A percentile compares a stretch with the other conserved stretches of the same genome.
These are phyloP conservation scores for Ophiosphaerella herpotricha DNA, from an alignment of 2,329 filamentous ascomycete genomes.

Conservation along the genomic window DNA sequence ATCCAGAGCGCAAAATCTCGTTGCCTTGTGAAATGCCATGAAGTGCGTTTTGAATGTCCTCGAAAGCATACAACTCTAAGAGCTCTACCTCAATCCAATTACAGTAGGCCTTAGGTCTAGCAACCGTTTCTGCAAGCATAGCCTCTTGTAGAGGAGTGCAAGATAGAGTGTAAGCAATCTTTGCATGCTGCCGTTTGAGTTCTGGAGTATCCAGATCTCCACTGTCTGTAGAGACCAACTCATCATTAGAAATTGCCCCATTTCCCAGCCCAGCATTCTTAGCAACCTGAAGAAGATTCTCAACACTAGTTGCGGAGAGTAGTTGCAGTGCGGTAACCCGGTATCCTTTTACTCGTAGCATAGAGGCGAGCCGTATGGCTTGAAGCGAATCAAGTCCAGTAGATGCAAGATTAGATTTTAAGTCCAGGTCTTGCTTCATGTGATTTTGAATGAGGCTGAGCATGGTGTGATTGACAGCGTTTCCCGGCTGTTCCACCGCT, in stretches of 20 bases:
- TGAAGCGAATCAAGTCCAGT: conserved; percentile 69
- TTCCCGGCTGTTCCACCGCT: conserved; percentile 14
- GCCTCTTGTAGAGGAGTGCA: conserved; percentile 77
- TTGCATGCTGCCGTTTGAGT: conserved; percentile 9
- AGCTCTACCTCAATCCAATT: conserved; percentile 76
- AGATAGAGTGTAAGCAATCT: conserved; percentile 50
- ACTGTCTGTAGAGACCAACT: not conserved
- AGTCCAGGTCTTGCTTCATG: conserved; percentile 47
- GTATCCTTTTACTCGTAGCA: conserved; percentile 63
- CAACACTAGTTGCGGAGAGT: conserved; percentile 60
- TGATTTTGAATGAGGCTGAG: conserved; percentile 48
- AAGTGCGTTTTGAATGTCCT: conserved; percentile 48
- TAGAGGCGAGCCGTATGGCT: conserved; percentile 67
- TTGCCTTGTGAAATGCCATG: conserved; percentile 51
- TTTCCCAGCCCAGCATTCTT: conserved; percentile 1
- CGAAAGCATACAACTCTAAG: conserved; percentile 34
- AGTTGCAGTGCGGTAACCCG: conserved; percentile 64
- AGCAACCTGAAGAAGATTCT: conserved; percentile 27
- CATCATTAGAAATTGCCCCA: not conserved
- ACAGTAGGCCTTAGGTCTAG: conserved; percentile 67
- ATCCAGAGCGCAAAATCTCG: conserved; percentile 74
- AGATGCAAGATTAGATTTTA: conserved; percentile 54
- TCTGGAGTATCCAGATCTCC: conserved; percentile 8
- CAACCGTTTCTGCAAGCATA: conserved; percentile 77
- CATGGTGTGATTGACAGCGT: conserved; percentile 37